phyloP scores from a whole-genome alignment of 1,139 yeast species.

The Yamadazyma kanchanaburiensis region DNA sequence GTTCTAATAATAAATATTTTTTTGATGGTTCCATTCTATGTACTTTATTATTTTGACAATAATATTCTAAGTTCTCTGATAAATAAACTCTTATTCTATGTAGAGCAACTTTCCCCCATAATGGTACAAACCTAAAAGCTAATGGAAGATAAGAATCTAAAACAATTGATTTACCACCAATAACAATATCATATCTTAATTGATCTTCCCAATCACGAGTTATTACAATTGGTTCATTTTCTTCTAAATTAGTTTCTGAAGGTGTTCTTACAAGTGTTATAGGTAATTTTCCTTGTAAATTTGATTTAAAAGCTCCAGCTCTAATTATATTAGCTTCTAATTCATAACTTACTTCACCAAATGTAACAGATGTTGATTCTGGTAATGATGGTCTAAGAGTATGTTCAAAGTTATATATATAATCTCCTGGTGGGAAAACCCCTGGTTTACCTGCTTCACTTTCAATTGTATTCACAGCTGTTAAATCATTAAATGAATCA shows the following conservation, averaged over 20 bases:
- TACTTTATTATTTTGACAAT: slow-evolving; percentile 78
- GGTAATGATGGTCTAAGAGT: slow-evolving; percentile 81
- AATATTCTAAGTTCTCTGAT: slow-evolving; percentile 88
- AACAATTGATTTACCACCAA: slow-evolving; percentile 84
- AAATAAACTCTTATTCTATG: slow-evolving; percentile 83
- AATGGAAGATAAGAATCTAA: slow-evolving; percentile 81
- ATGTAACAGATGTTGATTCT: slow-evolving; percentile 73
- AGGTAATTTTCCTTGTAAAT: slow-evolving; percentile 61
- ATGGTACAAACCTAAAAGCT: slow-evolving; percentile 77
- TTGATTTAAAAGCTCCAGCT: slow-evolving; percentile 81
- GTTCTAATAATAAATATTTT: slow-evolving; percentile 77
- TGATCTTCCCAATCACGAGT: slow-evolving; percentile 93
- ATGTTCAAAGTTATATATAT: slow-evolving; percentile 87
- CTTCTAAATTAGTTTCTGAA: slow-evolving; percentile 75
- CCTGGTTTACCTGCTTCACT: slow-evolving; percentile 26
- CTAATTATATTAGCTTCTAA: slow-evolving; percentile 71
- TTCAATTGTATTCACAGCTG: slow-evolving; percentile 14
- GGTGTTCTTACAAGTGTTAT: slow-evolving; percentile 73
- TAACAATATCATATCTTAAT: slow-evolving; percentile 80
- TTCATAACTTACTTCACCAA: slow-evolving; percentile 72
- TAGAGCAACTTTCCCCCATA: slow-evolving; percentile 76
- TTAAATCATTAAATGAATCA: slow-evolving; percentile 15
- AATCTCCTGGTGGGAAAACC: slow-evolving; percentile 71
- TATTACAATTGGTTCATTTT: slow-evolving; percentile 89
- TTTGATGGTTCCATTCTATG: slow-evolving; percentile 89